Base-by-base conservation (phyloP, 164 flowering plant species). In the Warburgia ugandensis region DNA sequence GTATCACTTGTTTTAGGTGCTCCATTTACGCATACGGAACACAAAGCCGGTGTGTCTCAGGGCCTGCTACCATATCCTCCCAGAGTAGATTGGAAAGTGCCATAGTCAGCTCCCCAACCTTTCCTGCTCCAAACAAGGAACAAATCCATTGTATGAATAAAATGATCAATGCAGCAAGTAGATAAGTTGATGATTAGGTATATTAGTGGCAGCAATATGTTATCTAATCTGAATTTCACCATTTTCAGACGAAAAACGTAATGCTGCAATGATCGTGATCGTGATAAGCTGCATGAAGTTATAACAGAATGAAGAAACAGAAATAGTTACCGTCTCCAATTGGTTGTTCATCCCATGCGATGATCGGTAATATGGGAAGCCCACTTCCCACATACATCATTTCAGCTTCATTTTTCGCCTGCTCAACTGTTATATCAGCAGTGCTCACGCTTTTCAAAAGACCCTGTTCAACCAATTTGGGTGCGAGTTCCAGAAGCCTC, bases 371-470 rank as follows among this genome's bases (percentile, higher is more conserved):
- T 17, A 89, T 19, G 19, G 90, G 95, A 49, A 89, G 85, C 10
- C 85, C 73, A 73, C 97, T 89, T 57, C 92, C 95, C 0, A 89
- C 73, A 56, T 42, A 83, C 89, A 85, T 83, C 87, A 85, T 85
- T 56, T 89, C 97, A 17, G 75, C 79, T 9, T 87, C 67, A 29
- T 41, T 54, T 73, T 78, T 89, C 3, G 75, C 97, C 68, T 83
- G 75, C 50, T 78, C 86, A 10, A 75, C 62, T 0, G 73, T 73
- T 43, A 88, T 60, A 61, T 81, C 70, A 1, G 52, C 65, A 22
- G 68, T 71, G 45, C 54, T 66, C 36, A 78, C 83, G 36, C 77
- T 56, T 41, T 66, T 85, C 61, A 89, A 50, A 21, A 35, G 56
- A 42, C 95, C 92, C 41, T 71, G 64, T 47, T 81, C 79, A 2